Conservation (phyloP, 2,329 filamentous ascomycete species). For the Fusarium multiceps region DNA sequence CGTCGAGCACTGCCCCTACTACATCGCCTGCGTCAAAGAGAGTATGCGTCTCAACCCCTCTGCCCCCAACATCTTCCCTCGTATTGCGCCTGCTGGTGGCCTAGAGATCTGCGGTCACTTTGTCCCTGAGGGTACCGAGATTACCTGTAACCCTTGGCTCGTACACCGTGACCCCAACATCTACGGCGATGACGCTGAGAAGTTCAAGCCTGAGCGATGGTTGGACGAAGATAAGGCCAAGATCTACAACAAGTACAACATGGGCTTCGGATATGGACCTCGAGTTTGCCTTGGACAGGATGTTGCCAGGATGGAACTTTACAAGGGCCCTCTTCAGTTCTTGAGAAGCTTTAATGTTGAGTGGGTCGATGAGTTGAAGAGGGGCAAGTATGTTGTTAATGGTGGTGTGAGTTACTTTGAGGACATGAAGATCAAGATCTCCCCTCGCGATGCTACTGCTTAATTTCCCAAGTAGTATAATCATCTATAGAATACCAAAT, state of each 20-base stretch:
- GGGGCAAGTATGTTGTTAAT: conserved; percentile 27
- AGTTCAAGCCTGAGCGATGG: conserved; percentile 58
- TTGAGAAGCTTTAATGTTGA: conserved; percentile 33
- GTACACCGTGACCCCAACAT: conserved; percentile 48
- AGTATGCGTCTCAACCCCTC: conserved; percentile 62
- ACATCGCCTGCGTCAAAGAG: conserved; percentile 66
- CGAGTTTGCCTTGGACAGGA: conserved; percentile 59
- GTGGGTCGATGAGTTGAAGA: conserved; percentile 13
- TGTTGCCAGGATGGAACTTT: conserved; percentile 57
- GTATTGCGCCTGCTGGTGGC: conserved; percentile 59
- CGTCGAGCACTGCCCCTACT: conserved; percentile 53
- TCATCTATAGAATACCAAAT: background rate
- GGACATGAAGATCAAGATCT: conserved; percentile 27
- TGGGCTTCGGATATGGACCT: conserved; percentile 55
- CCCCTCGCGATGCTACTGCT: background rate
- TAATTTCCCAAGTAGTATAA: background rate
- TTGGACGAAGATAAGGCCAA: conserved; percentile 45
- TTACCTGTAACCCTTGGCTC: conserved; percentile 54
- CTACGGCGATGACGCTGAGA: conserved; percentile 49
- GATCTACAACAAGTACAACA: conserved; percentile 47
- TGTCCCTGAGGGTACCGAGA: conserved; percentile 49
- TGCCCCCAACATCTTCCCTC: conserved; percentile 60
- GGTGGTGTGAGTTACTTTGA: conserved; percentile 38
- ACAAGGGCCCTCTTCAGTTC: conserved; percentile 32
- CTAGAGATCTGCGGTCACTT: conserved; percentile 52